A percentile compares a stretch with the other conserved stretches of the same genome.
Evolutionary conservation across 768 basidiomycete species (phyloP).

Genomic region (Pleurotus ostreatus): DNA sequence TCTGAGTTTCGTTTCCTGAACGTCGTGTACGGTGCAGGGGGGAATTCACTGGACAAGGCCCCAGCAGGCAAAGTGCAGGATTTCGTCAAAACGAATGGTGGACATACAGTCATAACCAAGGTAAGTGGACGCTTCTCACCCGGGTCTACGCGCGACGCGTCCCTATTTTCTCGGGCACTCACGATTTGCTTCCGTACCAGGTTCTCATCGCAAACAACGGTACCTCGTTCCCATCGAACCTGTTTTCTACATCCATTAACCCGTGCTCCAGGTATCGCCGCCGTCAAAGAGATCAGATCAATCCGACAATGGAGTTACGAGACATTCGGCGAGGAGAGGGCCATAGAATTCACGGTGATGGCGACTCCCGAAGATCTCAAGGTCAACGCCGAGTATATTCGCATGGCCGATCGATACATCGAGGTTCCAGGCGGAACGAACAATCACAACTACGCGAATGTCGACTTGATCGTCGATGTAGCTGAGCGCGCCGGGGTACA

Average conservation of each 20-base stretch:
- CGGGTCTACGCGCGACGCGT: slow-evolving; percentile 6
- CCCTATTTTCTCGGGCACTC: background rate
- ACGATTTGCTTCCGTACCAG: slow-evolving; percentile 34
- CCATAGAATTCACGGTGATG: slow-evolving; percentile 99
- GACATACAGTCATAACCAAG: slow-evolving; percentile 98
- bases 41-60: slow-evolving; percentile 87
- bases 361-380: slow-evolving; percentile 98
- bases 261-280: slow-evolving; percentile 77
- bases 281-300: slow-evolving; percentile 98
- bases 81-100: slow-evolving; percentile 88
- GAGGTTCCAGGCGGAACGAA: slow-evolving; percentile 98
- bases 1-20: slow-evolving; percentile 4
- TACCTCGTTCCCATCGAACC: slow-evolving; percentile 22
- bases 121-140: slow-evolving; percentile 38
- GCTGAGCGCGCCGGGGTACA: slow-evolving; percentile 97
- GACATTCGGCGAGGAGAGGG: slow-evolving; percentile 94
- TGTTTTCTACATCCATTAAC: slow-evolving; percentile 15
- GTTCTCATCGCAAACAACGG: slow-evolving; percentile 99
- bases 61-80: slow-evolving; percentile 76
- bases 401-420: slow-evolving; percentile 99
- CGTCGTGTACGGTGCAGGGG: slow-evolving; percentile 62
- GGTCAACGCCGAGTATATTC: slow-evolving; percentile 99
- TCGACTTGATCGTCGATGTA: slow-evolving; percentile 97
- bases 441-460: slow-evolving; percentile 99
- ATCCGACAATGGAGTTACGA: slow-evolving; percentile 99